Conservation (phyloP, 805 yeast genomes). For the Groenewaldozyma tartarivorans region DNA sequence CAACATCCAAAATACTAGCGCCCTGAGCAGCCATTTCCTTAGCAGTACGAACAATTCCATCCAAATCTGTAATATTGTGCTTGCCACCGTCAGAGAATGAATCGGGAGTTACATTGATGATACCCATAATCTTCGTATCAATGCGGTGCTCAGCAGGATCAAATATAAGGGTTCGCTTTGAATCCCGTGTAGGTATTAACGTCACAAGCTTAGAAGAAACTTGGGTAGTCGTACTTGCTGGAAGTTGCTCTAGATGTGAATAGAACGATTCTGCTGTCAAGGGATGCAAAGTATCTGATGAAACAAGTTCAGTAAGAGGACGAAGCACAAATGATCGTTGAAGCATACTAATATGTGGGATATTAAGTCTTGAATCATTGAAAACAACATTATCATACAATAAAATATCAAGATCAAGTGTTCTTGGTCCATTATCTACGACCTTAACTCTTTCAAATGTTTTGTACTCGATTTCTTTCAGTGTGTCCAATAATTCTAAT, state of each 20-base stretch:
- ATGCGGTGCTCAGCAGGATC: slow-evolving; percentile 37
- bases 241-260: slow-evolving; percentile 52
- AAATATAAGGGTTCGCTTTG: slow-evolving; percentile 26
- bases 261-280: slow-evolving; percentile 75
- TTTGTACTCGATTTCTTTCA: slow-evolving; percentile 74
- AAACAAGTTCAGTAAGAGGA: slow-evolving; percentile 75
- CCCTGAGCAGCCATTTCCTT: slow-evolving; percentile 44
- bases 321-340: slow-evolving; percentile 84
- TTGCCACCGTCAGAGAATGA: slow-evolving; percentile 88
- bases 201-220: slow-evolving; percentile 18
- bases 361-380: slow-evolving; percentile 47
- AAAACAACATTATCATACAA: slow-evolving; percentile 53
- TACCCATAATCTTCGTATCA: slow-evolving; percentile 74
- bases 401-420: slow-evolving; percentile 82
- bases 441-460: slow-evolving; percentile 61
- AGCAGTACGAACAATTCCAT: slow-evolving; percentile 38
- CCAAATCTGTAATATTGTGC: slow-evolving; percentile 29
- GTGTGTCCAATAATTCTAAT: slow-evolving; percentile 43
- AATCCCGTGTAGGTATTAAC: slow-evolving; percentile 19
- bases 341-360: slow-evolving; percentile 84
- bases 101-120: slow-evolving; percentile 85
- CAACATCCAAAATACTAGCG: slow-evolving; percentile 78
- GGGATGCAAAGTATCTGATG: slow-evolving; percentile 65
- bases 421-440: slow-evolving; percentile 85
- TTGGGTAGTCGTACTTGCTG: slow-evolving; percentile 22